Conservation (phyloP, 2,329 filamentous ascomycete species). For the Trichophyton verrucosum region DNA sequence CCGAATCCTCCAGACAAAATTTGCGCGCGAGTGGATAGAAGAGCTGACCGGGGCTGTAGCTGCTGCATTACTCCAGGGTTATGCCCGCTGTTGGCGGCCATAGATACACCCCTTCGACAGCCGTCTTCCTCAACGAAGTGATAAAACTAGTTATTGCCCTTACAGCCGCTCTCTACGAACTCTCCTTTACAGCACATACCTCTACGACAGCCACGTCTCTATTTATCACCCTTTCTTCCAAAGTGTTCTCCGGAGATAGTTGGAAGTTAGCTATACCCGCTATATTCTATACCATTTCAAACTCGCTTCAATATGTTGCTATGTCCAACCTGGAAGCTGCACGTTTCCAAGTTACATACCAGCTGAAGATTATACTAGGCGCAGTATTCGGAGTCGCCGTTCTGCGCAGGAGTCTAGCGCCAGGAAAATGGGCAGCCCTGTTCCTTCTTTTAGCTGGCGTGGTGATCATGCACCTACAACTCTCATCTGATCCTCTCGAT, state of each 20-base stretch:
- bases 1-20: not conserved
- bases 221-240: conserved; percentile 64
- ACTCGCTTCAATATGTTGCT: conserved; percentile 84
- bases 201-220: conserved; percentile 69
- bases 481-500: conserved; percentile 32
- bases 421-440: conserved; percentile 68
- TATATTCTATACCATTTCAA: conserved; percentile 77
- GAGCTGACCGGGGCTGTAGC: conserved; percentile 35
- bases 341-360: conserved; percentile 85
- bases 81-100: conserved; percentile 78
- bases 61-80: conserved; percentile 88
- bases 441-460: conserved; percentile 70
- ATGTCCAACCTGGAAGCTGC: conserved; percentile 84
- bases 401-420: conserved; percentile 56
- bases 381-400: conserved; percentile 75
- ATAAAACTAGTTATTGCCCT: conserved; percentile 80
- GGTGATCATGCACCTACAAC: conserved; percentile 68
- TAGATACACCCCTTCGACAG: conserved; percentile 86
- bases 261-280: conserved; percentile 93
- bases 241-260: conserved; percentile 77
- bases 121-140: conserved; percentile 85
- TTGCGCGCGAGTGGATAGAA: not conserved
- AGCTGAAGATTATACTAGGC: conserved; percentile 86
- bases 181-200: conserved; percentile 62
- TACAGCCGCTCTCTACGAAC: conserved; percentile 77